A percentile compares a stretch with the other conserved stretches of the same genome.
These are phyloP conservation scores for Chimonanthus praecox DNA, from an alignment of 164 flowering plant species.

Conservation along the genomic window DNA sequence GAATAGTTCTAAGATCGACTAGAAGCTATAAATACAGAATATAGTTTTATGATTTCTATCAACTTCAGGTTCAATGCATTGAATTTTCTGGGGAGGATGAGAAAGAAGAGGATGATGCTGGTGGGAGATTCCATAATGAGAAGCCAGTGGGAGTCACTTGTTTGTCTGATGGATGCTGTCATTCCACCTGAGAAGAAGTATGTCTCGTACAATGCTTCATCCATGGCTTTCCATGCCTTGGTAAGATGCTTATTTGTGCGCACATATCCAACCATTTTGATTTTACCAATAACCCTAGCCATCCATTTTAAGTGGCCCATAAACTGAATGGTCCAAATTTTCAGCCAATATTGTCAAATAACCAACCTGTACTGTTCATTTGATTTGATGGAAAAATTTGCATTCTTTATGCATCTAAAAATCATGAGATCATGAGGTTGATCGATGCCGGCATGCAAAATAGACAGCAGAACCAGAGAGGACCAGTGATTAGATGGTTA, in stretches of 20 bases:
- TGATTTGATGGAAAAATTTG: neutral
- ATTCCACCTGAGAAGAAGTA: constrained; percentile 46
- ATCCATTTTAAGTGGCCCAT: neutral
- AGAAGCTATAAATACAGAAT: no score
- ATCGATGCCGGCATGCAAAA: neutral
- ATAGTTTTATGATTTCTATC: no score
- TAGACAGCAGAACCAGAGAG: neutral
- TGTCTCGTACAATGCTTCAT: constrained; percentile 45
- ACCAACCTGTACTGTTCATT: neutral
- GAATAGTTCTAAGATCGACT: no score
- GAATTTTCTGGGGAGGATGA: constrained; percentile 71
- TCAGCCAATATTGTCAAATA: neutral
- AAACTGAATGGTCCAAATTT: neutral
- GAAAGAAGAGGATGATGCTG: constrained; percentile 79
- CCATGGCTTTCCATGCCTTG: constrained; percentile 62
- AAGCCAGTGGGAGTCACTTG: constrained; percentile 92
- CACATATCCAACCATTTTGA: neutral
- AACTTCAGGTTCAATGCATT: constrained; percentile 67
- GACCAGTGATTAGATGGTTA: neutral
- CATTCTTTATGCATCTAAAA: neutral
- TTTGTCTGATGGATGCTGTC: constrained; percentile 65
- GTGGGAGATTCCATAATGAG: constrained; percentile 93
- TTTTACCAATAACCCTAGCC: neutral
- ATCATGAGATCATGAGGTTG: no score
- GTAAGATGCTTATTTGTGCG: constrained; percentile 23